Base-by-base conservation (phyloP, 495 filamentous ascomycete species). In the Tuber melanosporum region DNA sequence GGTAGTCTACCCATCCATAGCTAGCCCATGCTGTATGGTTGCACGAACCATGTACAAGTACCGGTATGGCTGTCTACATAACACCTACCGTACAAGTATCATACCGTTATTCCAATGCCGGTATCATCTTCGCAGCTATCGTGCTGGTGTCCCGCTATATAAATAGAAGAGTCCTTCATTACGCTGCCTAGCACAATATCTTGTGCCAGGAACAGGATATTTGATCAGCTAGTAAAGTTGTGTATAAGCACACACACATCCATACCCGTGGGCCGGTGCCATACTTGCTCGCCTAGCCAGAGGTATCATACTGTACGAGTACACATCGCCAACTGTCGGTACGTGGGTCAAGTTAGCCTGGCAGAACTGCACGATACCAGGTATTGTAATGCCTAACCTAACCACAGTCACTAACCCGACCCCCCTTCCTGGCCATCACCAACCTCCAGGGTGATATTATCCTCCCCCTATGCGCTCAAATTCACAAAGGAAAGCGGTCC, bases 391-490 rank as follows among this genome's bases (percentile, higher is more conserved):
- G 73, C 62, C 73, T 74, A 62, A 70, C 46, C 77, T 80, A 73
- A 78, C 78, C 73, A 73, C 52, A 62, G 71, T 76, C 62, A 74
- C 74, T 76, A 73, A 78, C 76, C 46, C 79, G 75, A 74, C 62
- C 57, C 78, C 7, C 57, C 76, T 74, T 80, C 77, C 73, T 71
- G 49, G 4, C 52, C n/a, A 14, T 62, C n/a, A 66, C 26, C n/a
- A 66, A 17, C 57, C 57, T 17, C 57, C 12, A 32, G 26, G 26
- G 4, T 66, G 26, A 32, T 66, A 66, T 66, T 66, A 66, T 32
- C 57, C 57, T 66, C 57, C 62, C 71, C 62, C 71, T 80, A 80
- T 80, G 78, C 78, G 78, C 78, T 71, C 77, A 80, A 80, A 80
- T 76, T 80, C 78, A 80, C 78, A 32, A 5, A 62, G 10, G 52